phyloP scores from a whole-genome alignment of 2,329 filamentous ascomycete genomes.

The Neonectria coccinea region DNA sequence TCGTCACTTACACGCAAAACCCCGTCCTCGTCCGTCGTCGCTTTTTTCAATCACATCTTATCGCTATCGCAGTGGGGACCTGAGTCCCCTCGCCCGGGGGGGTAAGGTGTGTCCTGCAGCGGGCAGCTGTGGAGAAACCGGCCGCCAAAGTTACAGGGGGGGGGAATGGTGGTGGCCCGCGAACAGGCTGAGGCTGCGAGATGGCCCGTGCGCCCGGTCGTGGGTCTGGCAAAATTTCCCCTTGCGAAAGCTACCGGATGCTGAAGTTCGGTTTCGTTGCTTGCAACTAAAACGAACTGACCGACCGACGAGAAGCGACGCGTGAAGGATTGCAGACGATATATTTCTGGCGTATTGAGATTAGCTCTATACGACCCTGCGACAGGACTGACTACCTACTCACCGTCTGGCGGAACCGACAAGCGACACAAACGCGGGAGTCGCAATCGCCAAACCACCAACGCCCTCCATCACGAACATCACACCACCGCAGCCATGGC shows the following conservation, averaged over 20 bases:
- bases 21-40: slow-evolving; percentile 12
- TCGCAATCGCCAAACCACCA: slow-evolving; percentile 13
- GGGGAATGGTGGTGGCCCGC: too few species aligned
- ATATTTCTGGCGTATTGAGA: not conserved
- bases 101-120: slow-evolving; percentile 3
- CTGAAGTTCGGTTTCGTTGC: too few species aligned
- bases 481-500: slow-evolving; percentile 40
- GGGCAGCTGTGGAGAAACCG: not conserved
- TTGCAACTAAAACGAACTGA: not conserved
- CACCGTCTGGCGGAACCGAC: not conserved
- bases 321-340: not conserved
- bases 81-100: not conserved
- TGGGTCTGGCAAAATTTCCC: not conserved
- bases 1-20: slow-evolving; percentile 15
- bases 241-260: too few species aligned
- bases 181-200: not conserved
- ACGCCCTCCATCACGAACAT: slow-evolving; percentile 17
- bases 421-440: not conserved
- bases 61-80: slow-evolving; percentile 32
- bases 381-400: not conserved
- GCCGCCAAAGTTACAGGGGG: not conserved
- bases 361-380: not conserved
- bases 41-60: slow-evolving; percentile 30
- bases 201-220: too few species aligned
- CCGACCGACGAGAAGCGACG: not conserved